Evolutionary conservation across 1,284 basidiomycete genomes (phyloP).

Genomic region (Cystobasidium sp.): DNA sequence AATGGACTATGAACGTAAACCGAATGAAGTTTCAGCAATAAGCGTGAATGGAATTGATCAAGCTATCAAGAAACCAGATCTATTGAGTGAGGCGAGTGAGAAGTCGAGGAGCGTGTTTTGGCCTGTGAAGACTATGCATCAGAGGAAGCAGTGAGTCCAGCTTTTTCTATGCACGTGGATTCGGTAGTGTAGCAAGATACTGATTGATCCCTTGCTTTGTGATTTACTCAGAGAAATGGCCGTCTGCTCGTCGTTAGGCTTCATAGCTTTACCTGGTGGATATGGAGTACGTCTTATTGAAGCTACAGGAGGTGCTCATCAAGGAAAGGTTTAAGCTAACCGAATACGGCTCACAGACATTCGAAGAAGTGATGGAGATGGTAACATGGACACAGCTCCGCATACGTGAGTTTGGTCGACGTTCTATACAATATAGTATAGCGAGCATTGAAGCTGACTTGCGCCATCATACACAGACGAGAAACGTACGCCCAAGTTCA

Average conservation of each 20-base stretch:
- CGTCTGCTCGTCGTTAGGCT: conserved; percentile 51
- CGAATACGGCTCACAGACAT: conserved; percentile 45
- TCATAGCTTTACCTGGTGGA: conserved; percentile 55
- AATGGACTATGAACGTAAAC: conserved; percentile 42
- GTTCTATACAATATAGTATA: background rate
- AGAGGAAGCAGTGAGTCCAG: conserved; percentile 34
- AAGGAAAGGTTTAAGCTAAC: background rate
- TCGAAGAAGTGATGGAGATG: conserved; percentile 56
- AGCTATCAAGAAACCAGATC: conserved; percentile 23
- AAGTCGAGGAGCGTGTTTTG: conserved; percentile 28
- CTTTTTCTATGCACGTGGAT: background rate
- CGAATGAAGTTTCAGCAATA: conserved; percentile 3
- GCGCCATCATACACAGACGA: conserved; percentile 37
- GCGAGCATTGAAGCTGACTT: background rate
- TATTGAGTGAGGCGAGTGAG: conserved; percentile 11
- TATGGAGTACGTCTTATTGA: conserved; percentile 48
- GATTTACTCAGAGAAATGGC: conserved; percentile 50
- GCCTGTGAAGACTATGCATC: conserved; percentile 41
- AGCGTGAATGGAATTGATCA: background rate
- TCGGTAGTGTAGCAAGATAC: background rate
- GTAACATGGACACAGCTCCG: conserved; percentile 56
- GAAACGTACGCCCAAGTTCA: conserved; percentile 46
- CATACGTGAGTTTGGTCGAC: conserved; percentile 45
- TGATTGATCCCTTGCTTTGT: background rate
- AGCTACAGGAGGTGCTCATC: background rate